Base-by-base conservation (phyloP, 805 yeast genomes). In the Starmerella etchellsii region DNA sequence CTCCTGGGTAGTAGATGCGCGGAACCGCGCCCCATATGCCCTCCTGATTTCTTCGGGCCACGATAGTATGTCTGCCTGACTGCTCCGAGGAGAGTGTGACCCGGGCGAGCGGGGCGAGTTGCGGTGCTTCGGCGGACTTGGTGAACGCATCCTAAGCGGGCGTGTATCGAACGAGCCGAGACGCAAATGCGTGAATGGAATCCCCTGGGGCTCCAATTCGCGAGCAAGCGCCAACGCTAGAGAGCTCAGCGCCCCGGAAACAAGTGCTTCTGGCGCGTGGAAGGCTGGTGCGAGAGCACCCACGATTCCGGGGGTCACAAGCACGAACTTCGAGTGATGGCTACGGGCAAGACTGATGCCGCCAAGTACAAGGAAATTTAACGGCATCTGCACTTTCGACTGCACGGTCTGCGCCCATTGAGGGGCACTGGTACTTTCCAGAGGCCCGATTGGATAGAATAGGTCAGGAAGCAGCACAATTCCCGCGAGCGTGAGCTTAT, bases 391-490 rank as follows among this genome's bases (percentile, higher is more conserved):
- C 2, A 73, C 48, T 39, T 74, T 65, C 14, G 70, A 65, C 44
- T 65, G 61, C 22, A 77, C 45, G 19, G 64, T 60, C 2, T 63
- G 63, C 15, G 56, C 54, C 82, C 82, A 74, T n/a, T 70, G 65
- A 11, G 62, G 59, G 13, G 66, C 55, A 10, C 70, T 52, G n/a
- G 74, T 59, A 34, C 70, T 64, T 49, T 78, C 83, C 18, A 77
- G 62, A 0, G 83, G 82, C 0, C 84, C 85, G 2, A 73, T 58
- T 3, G 82, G 81, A 58, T 72, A 77, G 51, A 67, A 73, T 42
- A 77, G 66, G 50, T 74, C 81, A 0, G 94, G 94, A 2, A 82
- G 63, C 31, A 81, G 65, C 8, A 84, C 59, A 15, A 80, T 75
- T 2, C 81, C 82, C n/a, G 69, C 69, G 18, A 83, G 66, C 37